These are phyloP conservation scores for Haplographium delicatum DNA, from an alignment of 495 filamentous ascomycete genomes.

Conservation along the genomic window DNA sequence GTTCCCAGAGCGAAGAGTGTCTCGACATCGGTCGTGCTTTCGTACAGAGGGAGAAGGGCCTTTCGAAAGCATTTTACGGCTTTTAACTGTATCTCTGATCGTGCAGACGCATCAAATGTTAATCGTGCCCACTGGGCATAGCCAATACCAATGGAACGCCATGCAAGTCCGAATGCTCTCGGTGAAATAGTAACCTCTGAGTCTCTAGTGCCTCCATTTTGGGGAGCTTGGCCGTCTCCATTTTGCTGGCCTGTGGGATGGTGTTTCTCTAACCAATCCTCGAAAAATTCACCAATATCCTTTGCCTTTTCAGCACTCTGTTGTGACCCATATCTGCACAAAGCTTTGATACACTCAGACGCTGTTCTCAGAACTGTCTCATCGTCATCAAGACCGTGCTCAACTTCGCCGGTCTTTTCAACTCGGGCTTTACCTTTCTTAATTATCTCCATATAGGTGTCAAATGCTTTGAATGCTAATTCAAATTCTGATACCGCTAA, in stretches of 20 bases:
- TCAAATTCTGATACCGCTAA: conserved; percentile 80
- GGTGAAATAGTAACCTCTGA: conserved; percentile 19
- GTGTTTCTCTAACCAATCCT: conserved; percentile 55
- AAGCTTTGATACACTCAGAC: conserved; percentile 67
- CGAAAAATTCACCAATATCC: conserved; percentile 57
- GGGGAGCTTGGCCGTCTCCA: conserved; percentile 23
- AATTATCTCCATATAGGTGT: conserved; percentile 85
- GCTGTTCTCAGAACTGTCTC: conserved; percentile 67
- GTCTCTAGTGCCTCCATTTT: conserved; percentile 27
- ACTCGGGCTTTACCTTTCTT: conserved; percentile 73
- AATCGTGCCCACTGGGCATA: conserved; percentile 80
- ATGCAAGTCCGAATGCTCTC: conserved; percentile 57
- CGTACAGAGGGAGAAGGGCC: conserved; percentile 59
- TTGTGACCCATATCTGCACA: conserved; percentile 74
- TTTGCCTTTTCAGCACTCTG: conserved; percentile 73
- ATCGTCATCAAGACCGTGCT: conserved; percentile 72
- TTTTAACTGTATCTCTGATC: conserved; percentile 62
- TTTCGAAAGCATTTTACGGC: conserved; percentile 69
- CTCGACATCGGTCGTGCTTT: conserved; percentile 56
- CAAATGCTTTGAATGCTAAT: conserved; percentile 77
- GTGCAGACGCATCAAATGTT: conserved; percentile 64
- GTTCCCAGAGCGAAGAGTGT: conserved; percentile 75
- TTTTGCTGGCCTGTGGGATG: conserved; percentile 29
- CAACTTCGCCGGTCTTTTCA: conserved; percentile 66
- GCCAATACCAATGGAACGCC: conserved; percentile 75